Percentiles rank a stretch among this genome's conserved stretches.
These are phyloP conservation scores for Phytophthora cactorum DNA, from an alignment of 352 stramenopile species.

Conservation along the genomic window DNA sequence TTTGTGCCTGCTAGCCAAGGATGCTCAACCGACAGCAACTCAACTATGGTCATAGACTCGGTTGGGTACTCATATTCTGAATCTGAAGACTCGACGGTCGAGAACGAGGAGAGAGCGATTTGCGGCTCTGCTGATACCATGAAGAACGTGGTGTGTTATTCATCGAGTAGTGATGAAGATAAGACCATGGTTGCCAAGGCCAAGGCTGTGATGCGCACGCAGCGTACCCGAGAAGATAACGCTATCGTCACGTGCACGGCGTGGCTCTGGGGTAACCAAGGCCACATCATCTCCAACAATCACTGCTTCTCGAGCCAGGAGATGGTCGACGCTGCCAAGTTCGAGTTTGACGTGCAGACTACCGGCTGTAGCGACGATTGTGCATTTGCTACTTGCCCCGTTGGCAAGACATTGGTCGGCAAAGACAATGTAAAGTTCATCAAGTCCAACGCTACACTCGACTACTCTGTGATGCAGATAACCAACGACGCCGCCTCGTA, in stretches of 20 bases:
- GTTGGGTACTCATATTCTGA: slow-evolving; percentile 43
- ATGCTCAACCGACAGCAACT: slow-evolving; percentile 24
- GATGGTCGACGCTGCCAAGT: slow-evolving; percentile 51
- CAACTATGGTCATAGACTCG: slow-evolving; percentile 35
- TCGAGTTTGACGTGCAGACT: slow-evolving; percentile 70
- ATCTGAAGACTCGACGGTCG: slow-evolving; percentile 41
- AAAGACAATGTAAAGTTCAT: slow-evolving; percentile 61
- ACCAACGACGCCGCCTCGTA: slow-evolving; percentile 38
- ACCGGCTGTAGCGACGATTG: slow-evolving; percentile 51
- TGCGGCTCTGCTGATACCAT: slow-evolving; percentile 61
- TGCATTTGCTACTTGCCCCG: slow-evolving; percentile 45
- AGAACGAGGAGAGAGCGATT: slow-evolving; percentile 51
- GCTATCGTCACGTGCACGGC: slow-evolving; percentile 47
- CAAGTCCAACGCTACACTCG: slow-evolving; percentile 52
- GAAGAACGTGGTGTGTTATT: slow-evolving; percentile 61
- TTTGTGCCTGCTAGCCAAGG: slow-evolving; percentile 44
- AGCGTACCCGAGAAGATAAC: slow-evolving; percentile 52
- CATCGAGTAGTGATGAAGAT: slow-evolving; percentile 34
- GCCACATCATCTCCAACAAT: slow-evolving; percentile 75
- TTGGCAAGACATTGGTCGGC: slow-evolving; percentile 46
- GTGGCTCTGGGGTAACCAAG: slow-evolving; percentile 68
- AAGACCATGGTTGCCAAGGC: slow-evolving; percentile 48
- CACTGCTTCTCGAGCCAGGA: slow-evolving; percentile 52
- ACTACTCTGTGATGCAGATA: slow-evolving; percentile 68
- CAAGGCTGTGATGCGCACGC: slow-evolving; percentile 54